These are phyloP conservation scores for Megacollybia platyphylla DNA, from an alignment of 1,284 basidiomycete genomes.

Conservation along the genomic window DNA sequence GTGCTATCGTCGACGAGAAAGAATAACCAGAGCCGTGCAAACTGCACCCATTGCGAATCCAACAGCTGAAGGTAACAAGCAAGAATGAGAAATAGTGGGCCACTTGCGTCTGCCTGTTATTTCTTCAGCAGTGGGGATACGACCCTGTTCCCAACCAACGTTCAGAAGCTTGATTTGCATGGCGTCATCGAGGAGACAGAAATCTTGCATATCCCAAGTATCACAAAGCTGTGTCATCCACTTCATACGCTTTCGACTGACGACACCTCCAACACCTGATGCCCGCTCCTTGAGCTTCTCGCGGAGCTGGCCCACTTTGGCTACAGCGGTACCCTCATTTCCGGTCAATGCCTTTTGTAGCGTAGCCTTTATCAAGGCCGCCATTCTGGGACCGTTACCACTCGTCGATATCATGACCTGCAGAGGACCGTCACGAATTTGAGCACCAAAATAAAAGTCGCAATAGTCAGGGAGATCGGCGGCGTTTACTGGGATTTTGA, in stretches of 20 bases:
- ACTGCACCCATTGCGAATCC: slow-evolving; percentile 21
- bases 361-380: slow-evolving; percentile 67
- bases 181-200: slow-evolving; percentile 51
- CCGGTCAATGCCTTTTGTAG: slow-evolving; percentile 64
- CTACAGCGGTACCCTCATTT: slow-evolving; percentile 70
- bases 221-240: slow-evolving; percentile 95
- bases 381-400: slow-evolving; percentile 87
- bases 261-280: slow-evolving; percentile 63
- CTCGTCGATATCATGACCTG: slow-evolving; percentile 96
- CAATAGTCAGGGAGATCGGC: slow-evolving; percentile 93
- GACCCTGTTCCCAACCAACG: slow-evolving; percentile 56
- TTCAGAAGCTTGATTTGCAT: slow-evolving; percentile 49
- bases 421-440: slow-evolving; percentile 82
- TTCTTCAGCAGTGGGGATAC: slow-evolving; percentile 34
- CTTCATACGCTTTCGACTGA: slow-evolving; percentile 74
- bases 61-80: slow-evolving; percentile 13
- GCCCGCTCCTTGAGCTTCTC: slow-evolving; percentile 57
- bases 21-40: slow-evolving; percentile 1
- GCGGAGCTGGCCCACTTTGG: slow-evolving; percentile 67
- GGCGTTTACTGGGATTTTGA: slow-evolving; percentile 83
- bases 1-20: slow-evolving; percentile 7
- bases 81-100: background rate
- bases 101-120: slow-evolving; percentile 17
- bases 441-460: slow-evolving; percentile 98
- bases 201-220: slow-evolving; percentile 70